Percentiles rank a stretch among this genome's conserved stretches.
Conservation (phyloP, 306 rosid species). For the Pyrus communis region DNA sequence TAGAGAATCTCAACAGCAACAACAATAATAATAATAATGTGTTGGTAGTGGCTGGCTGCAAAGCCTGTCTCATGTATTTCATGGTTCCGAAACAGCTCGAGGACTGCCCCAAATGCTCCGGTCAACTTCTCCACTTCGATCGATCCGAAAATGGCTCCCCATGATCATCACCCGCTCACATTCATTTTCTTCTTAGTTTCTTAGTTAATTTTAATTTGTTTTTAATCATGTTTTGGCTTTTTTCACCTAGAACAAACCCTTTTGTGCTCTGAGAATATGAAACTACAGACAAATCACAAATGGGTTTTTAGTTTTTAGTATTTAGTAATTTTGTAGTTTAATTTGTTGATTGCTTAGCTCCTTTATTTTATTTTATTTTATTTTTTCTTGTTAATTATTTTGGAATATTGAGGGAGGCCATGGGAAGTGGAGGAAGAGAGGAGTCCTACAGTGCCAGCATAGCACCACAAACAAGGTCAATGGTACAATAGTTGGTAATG, state of each 20-base stretch:
- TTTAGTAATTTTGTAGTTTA: background rate
- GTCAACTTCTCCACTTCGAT: slow-evolving; percentile 92
- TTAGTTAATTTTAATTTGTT: background rate
- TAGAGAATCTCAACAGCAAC: background rate
- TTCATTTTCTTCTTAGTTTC: background rate
- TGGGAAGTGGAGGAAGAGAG: slow-evolving; percentile 30
- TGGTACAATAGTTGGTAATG: slow-evolving; percentile 42
- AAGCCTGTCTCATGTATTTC: slow-evolving; percentile 87
- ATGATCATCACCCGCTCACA: slow-evolving; percentile 12
- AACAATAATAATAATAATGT: slow-evolving; percentile 17
- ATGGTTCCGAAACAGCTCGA: slow-evolving; percentile 86
- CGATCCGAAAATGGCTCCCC: slow-evolving; percentile 62
- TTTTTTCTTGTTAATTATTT: background rate
- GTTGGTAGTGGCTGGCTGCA: slow-evolving; percentile 94
- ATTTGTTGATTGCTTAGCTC: background rate
- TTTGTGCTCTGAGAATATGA: background rate
- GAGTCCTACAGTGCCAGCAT: slow-evolving; percentile 33
- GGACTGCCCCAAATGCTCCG: slow-evolving; percentile 83
- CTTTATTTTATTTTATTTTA: background rate
- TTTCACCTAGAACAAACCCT: background rate
- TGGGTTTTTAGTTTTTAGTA: slow-evolving; percentile 1
- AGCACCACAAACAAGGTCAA: background rate
- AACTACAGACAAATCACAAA: background rate
- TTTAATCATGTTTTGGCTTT: background rate
- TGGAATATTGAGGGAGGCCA: slow-evolving; percentile 15